Evolutionary conservation across 129 eudicot genomes (phyloP), one percentile per base, ranked within the genome.

Genomic region (Ambrosia trifida): DNA sequence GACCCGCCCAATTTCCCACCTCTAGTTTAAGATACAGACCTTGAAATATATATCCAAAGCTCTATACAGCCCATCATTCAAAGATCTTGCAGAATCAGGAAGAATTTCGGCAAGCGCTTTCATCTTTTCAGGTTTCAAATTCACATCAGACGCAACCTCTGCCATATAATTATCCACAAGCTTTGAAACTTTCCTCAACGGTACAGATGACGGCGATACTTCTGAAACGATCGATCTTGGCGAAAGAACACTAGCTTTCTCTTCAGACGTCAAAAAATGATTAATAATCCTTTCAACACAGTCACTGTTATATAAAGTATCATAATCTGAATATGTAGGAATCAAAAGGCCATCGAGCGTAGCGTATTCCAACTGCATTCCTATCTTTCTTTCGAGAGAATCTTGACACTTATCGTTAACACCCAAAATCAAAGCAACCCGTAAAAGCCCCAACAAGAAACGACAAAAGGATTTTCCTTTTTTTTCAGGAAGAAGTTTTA

Each of bases 41-140:
- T 94, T 84, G 74, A 89, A 85, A 81, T 89, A 94, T 70, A 94
- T 78, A 77, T 94, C 98, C 62, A 94, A 61, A 28, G 97, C 96
- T 76, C 97, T 85, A 46, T 94, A 94, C 43, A 94, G 75, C 49
- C 98, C 98, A 73, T 94, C 98, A 78, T 85, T 89, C 79, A 87
- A 83, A 64, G 85, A 85, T 81, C 98, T 89, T 28, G 96, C 87
- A 19, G 85, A 88, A 77, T 94, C 98, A 28, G 98, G 98, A 78
- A 94, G 88, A 52, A 92, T 88, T 49, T 78, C 90, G 4, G 86
- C 95, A 74, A 94, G 83, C 1, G 90, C 73, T 33, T 79, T 83
- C 41, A 94, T 56, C 83, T 94, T 87, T 69, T 80, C 86, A 57
- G 93, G 89, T 81, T 89, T 89, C 88, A 94, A 84, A 81, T 90